Conservation (phyloP, 345 rosid genomes). For the Turritis glabra region DNA sequence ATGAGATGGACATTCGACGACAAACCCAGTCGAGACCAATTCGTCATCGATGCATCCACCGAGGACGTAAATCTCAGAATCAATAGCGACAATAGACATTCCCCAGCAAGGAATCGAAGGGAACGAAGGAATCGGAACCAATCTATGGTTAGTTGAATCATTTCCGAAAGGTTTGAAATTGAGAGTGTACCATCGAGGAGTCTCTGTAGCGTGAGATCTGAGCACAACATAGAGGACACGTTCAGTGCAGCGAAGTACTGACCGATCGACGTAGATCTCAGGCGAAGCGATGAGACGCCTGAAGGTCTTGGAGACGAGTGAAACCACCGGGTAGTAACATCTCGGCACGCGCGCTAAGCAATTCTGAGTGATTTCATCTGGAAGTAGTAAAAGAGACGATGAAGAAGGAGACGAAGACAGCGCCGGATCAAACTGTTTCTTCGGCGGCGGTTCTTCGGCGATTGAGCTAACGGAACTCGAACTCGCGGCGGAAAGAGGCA, state of each 20-base stretch:
- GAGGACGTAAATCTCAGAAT: conserved; percentile 11
- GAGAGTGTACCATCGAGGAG: conserved; percentile 28
- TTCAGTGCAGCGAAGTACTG: neutral
- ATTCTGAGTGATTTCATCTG: neutral
- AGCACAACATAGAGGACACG: neutral
- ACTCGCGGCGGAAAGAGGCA: conserved; percentile 1
- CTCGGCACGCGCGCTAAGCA: conserved; percentile 26
- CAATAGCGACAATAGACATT: conserved; percentile 9
- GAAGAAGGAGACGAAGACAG: neutral
- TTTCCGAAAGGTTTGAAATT: neutral
- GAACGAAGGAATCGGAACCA: conserved; percentile 23
- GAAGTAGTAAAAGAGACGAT: neutral
- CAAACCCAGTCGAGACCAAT: conserved; percentile 20
- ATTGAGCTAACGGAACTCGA: neutral
- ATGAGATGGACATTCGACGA: conserved; percentile 9
- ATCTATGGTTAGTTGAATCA: neutral
- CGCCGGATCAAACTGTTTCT: neutral
- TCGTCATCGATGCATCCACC: conserved; percentile 21
- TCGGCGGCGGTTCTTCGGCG: conserved; percentile 2
- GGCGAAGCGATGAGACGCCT: conserved; percentile 20
- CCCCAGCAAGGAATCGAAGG: conserved; percentile 35
- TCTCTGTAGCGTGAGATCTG: conserved; percentile 16
- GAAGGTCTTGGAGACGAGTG: conserved; percentile 25
- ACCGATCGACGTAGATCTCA: conserved; percentile 14
- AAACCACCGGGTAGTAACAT: conserved; percentile 23